Evolutionary conservation across 805 yeast genomes (phyloP).

Genomic region (Millerago galiae): DNA sequence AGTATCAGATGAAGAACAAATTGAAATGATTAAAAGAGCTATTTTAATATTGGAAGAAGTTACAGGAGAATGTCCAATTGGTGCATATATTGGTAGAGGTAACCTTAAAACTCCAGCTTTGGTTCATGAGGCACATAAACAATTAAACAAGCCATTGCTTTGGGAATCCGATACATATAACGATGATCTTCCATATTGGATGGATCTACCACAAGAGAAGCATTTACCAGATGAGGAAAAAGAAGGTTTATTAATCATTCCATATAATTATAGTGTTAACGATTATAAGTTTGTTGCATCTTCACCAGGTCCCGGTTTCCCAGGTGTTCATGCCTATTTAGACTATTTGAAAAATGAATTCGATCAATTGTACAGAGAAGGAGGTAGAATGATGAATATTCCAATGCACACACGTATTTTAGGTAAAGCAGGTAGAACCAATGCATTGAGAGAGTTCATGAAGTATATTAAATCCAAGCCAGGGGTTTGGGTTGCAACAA

Average conservation of each 20-base stretch:
- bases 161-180: constrained; percentile 31
- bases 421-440: constrained; percentile 4
- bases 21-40: constrained; percentile 26
- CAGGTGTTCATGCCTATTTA: constrained; percentile 3
- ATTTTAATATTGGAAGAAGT: constrained; percentile 25
- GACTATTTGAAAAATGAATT: constrained; percentile 2
- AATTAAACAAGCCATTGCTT: constrained; percentile 25
- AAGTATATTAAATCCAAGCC: constrained; percentile 2
- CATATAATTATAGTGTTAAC: constrained; percentile 1
- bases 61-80: constrained; percentile 29
- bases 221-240: constrained; percentile 1
- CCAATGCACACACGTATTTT: constrained; percentile 4
- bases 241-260: constrained; percentile 1
- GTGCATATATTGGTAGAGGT: constrained; percentile 32
- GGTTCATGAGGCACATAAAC: constrained; percentile 29
- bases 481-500: constrained; percentile 4
- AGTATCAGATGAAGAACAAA: constrained; percentile 26
- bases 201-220: constrained; percentile 6
- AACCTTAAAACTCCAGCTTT: constrained; percentile 28
- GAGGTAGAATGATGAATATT: constrained; percentile 4
- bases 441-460: constrained; percentile 4
- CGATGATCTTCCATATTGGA: constrained; percentile 33
- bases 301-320: constrained; percentile 2
- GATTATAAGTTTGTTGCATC: constrained; percentile 4
- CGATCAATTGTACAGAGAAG: constrained; percentile 3